Base-by-base conservation (phyloP, 2,329 filamentous ascomycete genomes). In the Xylaria sp. region DNA sequence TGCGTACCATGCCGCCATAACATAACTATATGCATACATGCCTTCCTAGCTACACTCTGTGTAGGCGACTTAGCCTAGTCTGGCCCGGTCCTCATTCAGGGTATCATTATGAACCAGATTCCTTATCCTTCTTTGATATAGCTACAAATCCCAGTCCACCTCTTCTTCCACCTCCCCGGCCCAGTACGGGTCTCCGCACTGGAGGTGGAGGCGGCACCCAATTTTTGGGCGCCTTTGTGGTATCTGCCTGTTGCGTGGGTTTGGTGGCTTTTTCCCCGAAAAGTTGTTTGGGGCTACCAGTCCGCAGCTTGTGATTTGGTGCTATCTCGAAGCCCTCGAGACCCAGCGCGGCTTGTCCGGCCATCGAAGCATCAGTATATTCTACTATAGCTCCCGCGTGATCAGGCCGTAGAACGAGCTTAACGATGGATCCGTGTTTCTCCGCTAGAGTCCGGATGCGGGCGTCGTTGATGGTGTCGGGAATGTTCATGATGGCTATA, bases 381-480 rank as follows among this genome's bases (percentile, higher is more conserved):
- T 98, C 96, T 46, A 98, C 86, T 64, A 95, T 91, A 5, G 94
- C 96, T 13, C 94, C 94, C 67, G 91, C 90, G 71, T 97, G 92
- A 68, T 94, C 89, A 1, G 94, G 93, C 55, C 94, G 90, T 12
- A 98, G 85, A 13, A 92, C 86, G 3, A 98, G 85, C 79, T 94
- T 95, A 71, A 90, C 85, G 28, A 98, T 85, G 1, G 86, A 80
- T 0, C 94, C 94, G 54, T 90, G 86, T 1, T 89, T 86, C 74
- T 94, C 91, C 9, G 92, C 89, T 2, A 97, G 83, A 0, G 90
- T 86, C 54, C 89, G 89, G 64, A 99, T 89, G 36, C 94, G 93
- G 1, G 92, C 89, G 76, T 97, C 93, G 72, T 97, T 98, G 75
- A 98, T 89, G 0, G 94, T 98, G 77, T 98, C 96, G 0, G 96